phyloP scores from a whole-genome alignment of 2,329 filamentous ascomycete genomes.

The Colletotrichum tropicale region DNA sequence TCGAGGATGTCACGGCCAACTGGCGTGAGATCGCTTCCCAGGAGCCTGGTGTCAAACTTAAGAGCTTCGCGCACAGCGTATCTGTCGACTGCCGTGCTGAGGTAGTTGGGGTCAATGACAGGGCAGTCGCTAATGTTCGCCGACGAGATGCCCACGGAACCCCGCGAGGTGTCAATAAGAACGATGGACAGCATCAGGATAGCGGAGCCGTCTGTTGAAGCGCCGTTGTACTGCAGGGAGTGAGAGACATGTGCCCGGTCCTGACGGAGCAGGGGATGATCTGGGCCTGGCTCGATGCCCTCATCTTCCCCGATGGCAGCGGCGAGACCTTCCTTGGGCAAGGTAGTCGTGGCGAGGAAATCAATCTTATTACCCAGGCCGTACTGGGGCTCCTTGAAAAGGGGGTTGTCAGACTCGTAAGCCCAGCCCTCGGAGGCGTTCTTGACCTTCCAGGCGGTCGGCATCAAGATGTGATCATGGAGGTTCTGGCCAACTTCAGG shows the following conservation, averaged over 20 bases:
- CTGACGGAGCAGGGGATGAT: constrained; percentile 33
- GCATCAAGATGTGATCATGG: constrained; percentile 51
- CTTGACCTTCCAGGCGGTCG: constrained; percentile 32
- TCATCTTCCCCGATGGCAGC: constrained; percentile 38
- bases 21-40: constrained; percentile 19
- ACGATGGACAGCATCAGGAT: constrained; percentile 24
- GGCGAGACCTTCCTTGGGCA: constrained; percentile 30
- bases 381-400: constrained; percentile 40
- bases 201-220: not conserved
- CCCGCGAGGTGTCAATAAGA: constrained; percentile 30
- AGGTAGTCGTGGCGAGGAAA: constrained; percentile 34
- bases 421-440: constrained; percentile 35
- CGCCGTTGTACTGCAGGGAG: not conserved
- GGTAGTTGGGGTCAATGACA: constrained; percentile 33
- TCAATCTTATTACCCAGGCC: constrained; percentile 38
- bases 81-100: constrained; percentile 31
- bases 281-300: constrained; percentile 22
- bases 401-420: constrained; percentile 30
- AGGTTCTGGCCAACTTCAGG: constrained; percentile 56
- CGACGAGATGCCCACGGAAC: constrained; percentile 27
- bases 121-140: constrained; percentile 23
- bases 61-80: constrained; percentile 30
- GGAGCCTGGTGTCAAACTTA: constrained; percentile 26
- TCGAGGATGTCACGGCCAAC: constrained; percentile 26
- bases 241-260: constrained; percentile 1